These are phyloP conservation scores for Populus hybrid DNA, from an alignment of 441 rosid genomes.

Conservation along the genomic window DNA sequence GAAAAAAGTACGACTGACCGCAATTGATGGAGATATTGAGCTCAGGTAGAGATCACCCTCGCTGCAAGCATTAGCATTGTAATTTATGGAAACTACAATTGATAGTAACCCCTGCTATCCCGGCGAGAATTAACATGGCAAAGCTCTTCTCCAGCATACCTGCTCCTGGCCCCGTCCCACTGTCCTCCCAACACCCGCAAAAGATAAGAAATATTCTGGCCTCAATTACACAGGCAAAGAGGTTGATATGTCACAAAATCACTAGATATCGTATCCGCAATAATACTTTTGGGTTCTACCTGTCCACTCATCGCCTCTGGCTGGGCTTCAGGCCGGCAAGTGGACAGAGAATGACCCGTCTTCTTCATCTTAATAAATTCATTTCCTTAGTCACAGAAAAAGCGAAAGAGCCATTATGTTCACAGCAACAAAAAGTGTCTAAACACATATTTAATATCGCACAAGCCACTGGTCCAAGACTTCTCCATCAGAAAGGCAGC, in stretches of 20 bases:
- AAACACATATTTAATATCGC: not conserved
- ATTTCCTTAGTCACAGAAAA: not conserved
- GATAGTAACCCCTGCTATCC: not conserved
- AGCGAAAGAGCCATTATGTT: not conserved
- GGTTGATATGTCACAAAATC: not conserved
- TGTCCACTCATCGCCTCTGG: not conserved
- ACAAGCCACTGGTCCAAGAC: not conserved
- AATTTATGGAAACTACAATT: not conserved
- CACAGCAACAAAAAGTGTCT: not conserved
- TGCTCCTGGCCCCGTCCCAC: not conserved
- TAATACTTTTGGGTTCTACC: not conserved
- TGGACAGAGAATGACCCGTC: not conserved
- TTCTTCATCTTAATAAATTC: not conserved
- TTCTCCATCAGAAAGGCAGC: slow-evolving; percentile 7
- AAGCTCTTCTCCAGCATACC: not conserved
- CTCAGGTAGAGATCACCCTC: not conserved
- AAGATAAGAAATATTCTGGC: not conserved
- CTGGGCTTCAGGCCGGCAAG: not conserved
- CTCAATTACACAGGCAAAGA: not conserved
- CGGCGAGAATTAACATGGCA: not conserved
- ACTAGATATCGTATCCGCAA: not conserved
- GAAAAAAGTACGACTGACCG: too few species aligned
- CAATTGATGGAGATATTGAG: not conserved
- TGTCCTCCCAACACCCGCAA: not conserved
- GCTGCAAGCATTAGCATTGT: not conserved